Percentiles rank a stretch among this genome's conserved stretches.
phyloP scores from a whole-genome alignment of 2,329 filamentous ascomycete genomes.

The Xylariomycetidae sp. region DNA sequence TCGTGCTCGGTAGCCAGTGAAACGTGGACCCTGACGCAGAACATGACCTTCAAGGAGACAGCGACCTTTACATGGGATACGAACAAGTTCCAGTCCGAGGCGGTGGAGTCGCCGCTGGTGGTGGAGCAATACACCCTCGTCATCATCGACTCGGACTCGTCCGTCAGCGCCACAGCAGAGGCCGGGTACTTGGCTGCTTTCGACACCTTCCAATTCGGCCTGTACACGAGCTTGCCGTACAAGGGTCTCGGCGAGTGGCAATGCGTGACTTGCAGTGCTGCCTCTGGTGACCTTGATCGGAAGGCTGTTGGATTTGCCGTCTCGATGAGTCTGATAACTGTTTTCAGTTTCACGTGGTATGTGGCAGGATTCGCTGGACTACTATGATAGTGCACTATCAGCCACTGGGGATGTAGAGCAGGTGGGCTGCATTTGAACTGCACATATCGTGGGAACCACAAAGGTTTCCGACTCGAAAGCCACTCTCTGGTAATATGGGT shows the following conservation, averaged over 20 bases:
- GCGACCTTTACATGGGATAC: slow-evolving; percentile 56
- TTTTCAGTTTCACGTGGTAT: slow-evolving; percentile 60
- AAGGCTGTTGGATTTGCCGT: slow-evolving; percentile 45
- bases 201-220: slow-evolving; percentile 46
- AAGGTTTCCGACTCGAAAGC: too few relatives aligned
- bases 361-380: slow-evolving; percentile 44
- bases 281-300: slow-evolving; percentile 38
- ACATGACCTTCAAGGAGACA: slow-evolving; percentile 52
- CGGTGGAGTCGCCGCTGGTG: slow-evolving; percentile 40
- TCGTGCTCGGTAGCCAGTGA: slow-evolving; percentile 46
- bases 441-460: too few relatives aligned
- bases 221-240: slow-evolving; percentile 50
- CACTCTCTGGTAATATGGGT: too few relatives aligned
- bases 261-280: slow-evolving; percentile 53
- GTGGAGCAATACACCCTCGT: slow-evolving; percentile 55
- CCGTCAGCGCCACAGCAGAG: slow-evolving; percentile 42
- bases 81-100: slow-evolving; percentile 38
- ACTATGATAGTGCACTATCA: too few relatives aligned
- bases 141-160: slow-evolving; percentile 52
- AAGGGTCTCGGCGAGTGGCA: slow-evolving; percentile 44
- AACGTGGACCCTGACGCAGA: slow-evolving; percentile 56
- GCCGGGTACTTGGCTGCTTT: slow-evolving; percentile 50
- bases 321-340: slow-evolving; percentile 49
- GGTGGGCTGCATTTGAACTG: too few relatives aligned
- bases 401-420: too few relatives aligned